Evolutionary conservation across 164 flowering plant genomes (phyloP).

Genomic region (Tetrastigma voinierianum): DNA sequence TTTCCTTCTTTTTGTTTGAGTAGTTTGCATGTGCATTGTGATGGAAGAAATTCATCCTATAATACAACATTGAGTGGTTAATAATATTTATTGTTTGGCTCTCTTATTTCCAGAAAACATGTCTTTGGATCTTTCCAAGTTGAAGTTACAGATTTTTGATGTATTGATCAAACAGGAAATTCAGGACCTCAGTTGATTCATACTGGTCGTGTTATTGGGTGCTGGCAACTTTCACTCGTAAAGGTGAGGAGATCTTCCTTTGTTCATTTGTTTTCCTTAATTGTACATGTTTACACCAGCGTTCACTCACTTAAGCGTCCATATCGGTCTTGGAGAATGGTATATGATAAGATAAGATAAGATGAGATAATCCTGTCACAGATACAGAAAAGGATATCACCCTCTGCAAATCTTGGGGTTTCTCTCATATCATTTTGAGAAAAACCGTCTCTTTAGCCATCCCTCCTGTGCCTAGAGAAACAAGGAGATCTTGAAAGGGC

Average conservation of each 20-base stretch:
- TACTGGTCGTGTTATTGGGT: slow-evolving; percentile 87
- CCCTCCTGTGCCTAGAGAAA: no score
- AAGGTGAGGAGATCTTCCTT: slow-evolving; percentile 43
- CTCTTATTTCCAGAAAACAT: no score
- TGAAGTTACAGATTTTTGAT: slow-evolving; percentile 1
- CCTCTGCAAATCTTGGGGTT: no score
- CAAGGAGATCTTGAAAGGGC: not conserved
- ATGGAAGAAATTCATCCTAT: not conserved
- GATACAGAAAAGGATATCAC: no score
- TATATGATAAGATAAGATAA: not conserved
- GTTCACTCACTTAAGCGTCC: no score
- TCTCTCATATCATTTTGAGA: no score
- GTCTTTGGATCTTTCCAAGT: not conserved
- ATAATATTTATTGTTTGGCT: not conserved
- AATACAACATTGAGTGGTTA: not conserved
- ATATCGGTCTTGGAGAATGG: no score
- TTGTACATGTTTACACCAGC: no score
- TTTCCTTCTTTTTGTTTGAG: not conserved
- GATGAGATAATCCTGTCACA: not conserved
- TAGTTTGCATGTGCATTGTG: not conserved
- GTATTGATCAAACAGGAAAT: slow-evolving; percentile 51
- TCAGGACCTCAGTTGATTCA: slow-evolving; percentile 85
- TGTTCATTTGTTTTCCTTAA: not conserved
- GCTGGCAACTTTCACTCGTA: slow-evolving; percentile 89
- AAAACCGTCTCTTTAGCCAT: no score